A percentile compares a stretch with the other conserved stretches of the same genome.
These are phyloP conservation scores for Populus pruinosa DNA, from an alignment of 345 rosid genomes.

Conservation along the genomic window DNA sequence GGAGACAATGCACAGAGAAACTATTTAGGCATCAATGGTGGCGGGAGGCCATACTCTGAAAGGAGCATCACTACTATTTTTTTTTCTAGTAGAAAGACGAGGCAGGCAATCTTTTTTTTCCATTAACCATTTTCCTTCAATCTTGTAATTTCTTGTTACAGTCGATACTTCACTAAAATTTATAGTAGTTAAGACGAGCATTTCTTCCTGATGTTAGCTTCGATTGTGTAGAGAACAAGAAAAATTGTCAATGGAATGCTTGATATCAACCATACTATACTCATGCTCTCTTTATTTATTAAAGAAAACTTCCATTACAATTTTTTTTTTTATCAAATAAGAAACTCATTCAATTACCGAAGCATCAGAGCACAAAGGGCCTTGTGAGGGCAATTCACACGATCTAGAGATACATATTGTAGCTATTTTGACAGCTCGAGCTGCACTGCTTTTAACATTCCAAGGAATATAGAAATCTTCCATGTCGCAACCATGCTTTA, in stretches of 20 bases:
- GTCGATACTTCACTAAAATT: constrained; percentile 13
- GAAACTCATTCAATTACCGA: neutral
- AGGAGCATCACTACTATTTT: neutral
- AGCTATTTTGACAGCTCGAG: no score
- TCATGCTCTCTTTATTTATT: neutral
- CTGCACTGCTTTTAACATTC: no score
- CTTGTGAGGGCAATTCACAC: neutral
- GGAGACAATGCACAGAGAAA: neutral
- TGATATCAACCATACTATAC: neutral
- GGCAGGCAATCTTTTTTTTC: neutral
- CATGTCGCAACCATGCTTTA: no score
- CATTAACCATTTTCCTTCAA: neutral
- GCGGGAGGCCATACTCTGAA: neutral
- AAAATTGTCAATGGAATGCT: constrained; percentile 9
- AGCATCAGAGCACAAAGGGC: neutral
- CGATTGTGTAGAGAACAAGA: constrained; percentile 15
- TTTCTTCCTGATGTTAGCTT: constrained; percentile 11
- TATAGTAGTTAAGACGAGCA: constrained; percentile 8
- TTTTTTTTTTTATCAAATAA: neutral
- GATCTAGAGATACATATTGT: no score
- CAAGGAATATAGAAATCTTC: no score
- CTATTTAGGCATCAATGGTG: neutral
- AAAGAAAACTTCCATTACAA: neutral
- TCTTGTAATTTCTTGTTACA: neutral
- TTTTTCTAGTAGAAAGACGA: neutral